Base-by-base conservation (phyloP, 768 basidiomycete species). In the Lentinula detonsa region DNA sequence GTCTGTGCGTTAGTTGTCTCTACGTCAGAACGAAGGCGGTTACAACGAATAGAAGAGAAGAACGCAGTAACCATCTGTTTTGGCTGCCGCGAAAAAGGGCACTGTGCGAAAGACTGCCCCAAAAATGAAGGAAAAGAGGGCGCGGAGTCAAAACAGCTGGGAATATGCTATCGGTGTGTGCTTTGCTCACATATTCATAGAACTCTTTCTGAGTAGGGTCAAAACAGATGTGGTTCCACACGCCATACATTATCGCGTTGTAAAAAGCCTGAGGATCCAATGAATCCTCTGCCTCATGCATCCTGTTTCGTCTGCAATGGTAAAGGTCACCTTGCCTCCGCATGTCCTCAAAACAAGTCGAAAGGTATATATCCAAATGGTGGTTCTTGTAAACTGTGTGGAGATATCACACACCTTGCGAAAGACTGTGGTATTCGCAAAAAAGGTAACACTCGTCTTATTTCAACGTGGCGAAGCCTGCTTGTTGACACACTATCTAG, bases 361-460 rank as follows among this genome's bases (percentile, higher is more conserved):
- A 90, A 84, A 65, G 93, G 95, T 0, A 79, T 96, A 28, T 97
- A 97, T 66, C 92, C 93, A 0, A 89, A 96, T 62, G 94, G 94
- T 28, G 95, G 95, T 2, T 83, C 79, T 61, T 98, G 95, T 68
- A 95, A 93, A 68, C 77, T 97, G 8, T 98, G 95, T 68, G 86
- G 88, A 7, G 85, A 91, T 60, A 94, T 86, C 5, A 81, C 84
- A 2, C 95, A 97, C 74, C 81, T 95, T 6, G 93, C 92, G 0
- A 91, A 84, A 68, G 85, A 96, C 71, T 98, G 95, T 69, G 78
- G 74, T 15, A 74, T 90, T 52, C 74, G 88, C 54, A 83, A 81
- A 68, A 73, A 80, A 69, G 86, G 90, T 80, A 60, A 37, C 75
- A 66, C 5, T 11, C 10, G 10, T 8, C 9, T 6, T 48, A 48